Base-by-base conservation (phyloP, 2,329 filamentous ascomycete genomes). In the Penicillium sclerotiorum region DNA sequence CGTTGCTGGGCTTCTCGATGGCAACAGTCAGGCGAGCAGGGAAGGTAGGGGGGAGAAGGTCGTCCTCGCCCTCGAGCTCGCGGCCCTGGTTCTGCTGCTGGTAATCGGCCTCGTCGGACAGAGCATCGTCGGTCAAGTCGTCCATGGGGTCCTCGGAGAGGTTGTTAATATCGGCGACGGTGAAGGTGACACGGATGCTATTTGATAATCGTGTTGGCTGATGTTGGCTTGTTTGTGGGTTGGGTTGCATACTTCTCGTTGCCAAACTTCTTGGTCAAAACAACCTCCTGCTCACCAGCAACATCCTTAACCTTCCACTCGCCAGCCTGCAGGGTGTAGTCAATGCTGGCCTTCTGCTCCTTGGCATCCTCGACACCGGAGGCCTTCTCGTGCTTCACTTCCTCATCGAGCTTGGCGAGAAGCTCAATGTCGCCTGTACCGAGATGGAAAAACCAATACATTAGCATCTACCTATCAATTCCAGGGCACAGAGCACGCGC, bases 291-390 rank as follows among this genome's bases (percentile, higher is more conserved):
- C 72, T 90, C 83, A 55, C 94, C 94, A 22, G 87, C 80, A 25
- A 80, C 84, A 73, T 99, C 94, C 65, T 89, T 79, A 54, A 86
- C 71, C 76, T 93, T 80, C 73, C 91, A 99, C 33, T 87, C 82
- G 67, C 87, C 86, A 76, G 90, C 93, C 68, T 93, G 85, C 40
- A 96, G 76, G 76, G 94, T 96, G 69, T 94, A 89, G 75, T 91
- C 87, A 74, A 95, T 96, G 71, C 94, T 89, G 76, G 90, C 87
- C 72, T 96, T 83, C 70, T 86, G 89, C 56, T 85, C 80, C 33
- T 90, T 87, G 59, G 88, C 75, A 58, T 88, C 82, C 65, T 89
- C 84, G 54, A 83, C 80, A 74, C 87, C 86, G 74, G 91, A 86
- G 67, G 92, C 86, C 65, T 85, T 83, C 81, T 97, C 94, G 67